phyloP scores from a whole-genome alignment of 441 rosid genomes.

The Erysimum cheiri region DNA sequence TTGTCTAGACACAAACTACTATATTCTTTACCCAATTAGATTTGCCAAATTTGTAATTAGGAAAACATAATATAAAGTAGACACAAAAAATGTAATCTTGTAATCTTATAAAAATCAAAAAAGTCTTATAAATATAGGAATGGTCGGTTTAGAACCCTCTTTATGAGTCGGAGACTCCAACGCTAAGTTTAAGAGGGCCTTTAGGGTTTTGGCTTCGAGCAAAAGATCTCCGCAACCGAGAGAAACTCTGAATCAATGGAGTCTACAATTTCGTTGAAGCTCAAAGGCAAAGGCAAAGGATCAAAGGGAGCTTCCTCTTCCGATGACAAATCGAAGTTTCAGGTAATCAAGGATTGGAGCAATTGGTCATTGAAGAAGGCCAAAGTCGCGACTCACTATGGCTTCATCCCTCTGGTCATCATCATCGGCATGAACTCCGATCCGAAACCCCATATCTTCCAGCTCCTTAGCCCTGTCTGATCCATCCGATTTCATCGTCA shows the following conservation, averaged over 20 bases:
- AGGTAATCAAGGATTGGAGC: slow-evolving; percentile 83
- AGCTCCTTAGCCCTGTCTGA: slow-evolving; percentile 86
- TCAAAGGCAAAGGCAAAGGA: slow-evolving; percentile 58
- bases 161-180: neutral
- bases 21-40: neutral
- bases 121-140: neutral
- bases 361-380: slow-evolving; percentile 86
- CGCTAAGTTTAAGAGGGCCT: slow-evolving; percentile 1
- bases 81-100: neutral
- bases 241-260: slow-evolving; percentile 49
- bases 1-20: neutral
- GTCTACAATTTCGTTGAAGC: slow-evolving; percentile 59
- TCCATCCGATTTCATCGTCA: slow-evolving; percentile 7
- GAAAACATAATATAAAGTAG: neutral
- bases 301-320: slow-evolving; percentile 43
- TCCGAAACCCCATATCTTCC: slow-evolving; percentile 84
- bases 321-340: slow-evolving; percentile 38
- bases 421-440: slow-evolving; percentile 93
- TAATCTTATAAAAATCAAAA: neutral
- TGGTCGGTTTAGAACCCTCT: slow-evolving; percentile 1
- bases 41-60: neutral
- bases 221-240: neutral
- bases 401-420: slow-evolving; percentile 86
- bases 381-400: slow-evolving; percentile 82
- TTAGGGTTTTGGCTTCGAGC: slow-evolving; percentile 17